These are phyloP conservation scores for Endoconidiophora laricicola DNA, from an alignment of 2,329 filamentous ascomycete genomes.

Conservation along the genomic window DNA sequence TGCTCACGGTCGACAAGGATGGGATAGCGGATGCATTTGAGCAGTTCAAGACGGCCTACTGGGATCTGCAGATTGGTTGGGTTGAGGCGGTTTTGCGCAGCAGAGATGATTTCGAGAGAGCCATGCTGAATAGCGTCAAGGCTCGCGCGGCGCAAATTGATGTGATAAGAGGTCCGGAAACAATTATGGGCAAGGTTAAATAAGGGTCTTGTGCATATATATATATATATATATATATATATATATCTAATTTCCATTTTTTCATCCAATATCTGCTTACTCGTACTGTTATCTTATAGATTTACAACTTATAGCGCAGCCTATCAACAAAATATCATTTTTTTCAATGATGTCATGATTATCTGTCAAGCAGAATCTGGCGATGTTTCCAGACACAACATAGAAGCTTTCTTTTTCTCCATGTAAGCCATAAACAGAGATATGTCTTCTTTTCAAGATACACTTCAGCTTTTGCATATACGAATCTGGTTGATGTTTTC, in stretches of 20 bases:
- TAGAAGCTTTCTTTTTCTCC: neutral
- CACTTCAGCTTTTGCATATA: no score
- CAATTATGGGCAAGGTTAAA: conserved; percentile 88
- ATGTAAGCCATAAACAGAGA: no score
- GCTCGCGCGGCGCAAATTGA: conserved; percentile 71
- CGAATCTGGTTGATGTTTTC: no score
- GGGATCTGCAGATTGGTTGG: conserved; percentile 91
- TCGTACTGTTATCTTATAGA: neutral
- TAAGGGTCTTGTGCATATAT: conserved; percentile 23
- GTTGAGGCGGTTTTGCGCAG: conserved; percentile 78
- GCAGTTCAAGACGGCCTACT: conserved; percentile 69
- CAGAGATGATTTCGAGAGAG: conserved; percentile 84
- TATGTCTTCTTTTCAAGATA: no score
- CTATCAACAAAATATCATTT: neutral
- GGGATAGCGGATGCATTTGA: conserved; percentile 63
- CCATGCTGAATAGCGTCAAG: conserved; percentile 79
- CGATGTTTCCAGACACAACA: neutral
- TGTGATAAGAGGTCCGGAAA: conserved; percentile 66
- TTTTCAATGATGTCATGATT: neutral
- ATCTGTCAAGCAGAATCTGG: neutral
- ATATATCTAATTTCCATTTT: neutral
- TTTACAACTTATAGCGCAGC: no score
- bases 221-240: neutral
- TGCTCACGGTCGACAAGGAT: conserved; percentile 63
- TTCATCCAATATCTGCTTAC: neutral